A percentile compares a stretch with the other conserved stretches of the same genome.
These are phyloP conservation scores for Nowakowskiella sp. DNA, from an alignment of 192 early-diverging fungal genomes.

Conservation along the genomic window DNA sequence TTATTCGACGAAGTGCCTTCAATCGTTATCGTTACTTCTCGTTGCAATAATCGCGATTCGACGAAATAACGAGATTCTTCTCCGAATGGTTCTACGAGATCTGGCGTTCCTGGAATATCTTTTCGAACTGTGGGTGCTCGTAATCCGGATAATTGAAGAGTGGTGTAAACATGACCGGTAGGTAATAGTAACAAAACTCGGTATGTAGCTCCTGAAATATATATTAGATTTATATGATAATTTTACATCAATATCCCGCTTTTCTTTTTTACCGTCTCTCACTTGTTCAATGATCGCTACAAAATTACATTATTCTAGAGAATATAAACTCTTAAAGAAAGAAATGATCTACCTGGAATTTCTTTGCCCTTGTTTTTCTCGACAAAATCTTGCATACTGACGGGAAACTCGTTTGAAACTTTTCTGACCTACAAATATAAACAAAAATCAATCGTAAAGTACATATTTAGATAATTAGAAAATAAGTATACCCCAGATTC, in stretches of 20 bases:
- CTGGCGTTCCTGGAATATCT: conserved; percentile 62
- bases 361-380: conserved; percentile 70
- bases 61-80: conserved; percentile 93
- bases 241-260: conserved; percentile 1
- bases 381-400: conserved; percentile 63
- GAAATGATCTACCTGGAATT: conserved; percentile 53
- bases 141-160: conserved; percentile 73
- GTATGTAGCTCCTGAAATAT: conserved; percentile 48
- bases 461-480: conserved; percentile 8
- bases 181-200: conserved; percentile 65
- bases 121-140: conserved; percentile 72
- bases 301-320: not conserved
- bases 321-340: not conserved
- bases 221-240: not conserved
- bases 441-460: conserved; percentile 3
- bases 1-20: conserved; percentile 62
- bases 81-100: conserved; percentile 78
- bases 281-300: conserved; percentile 85
- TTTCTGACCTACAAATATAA: conserved; percentile 13
- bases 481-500: conserved; percentile 6
- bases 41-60: conserved; percentile 82
- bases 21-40: conserved; percentile 76
- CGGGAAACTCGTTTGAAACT: conserved; percentile 25
- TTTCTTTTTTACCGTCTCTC: conserved; percentile 56
- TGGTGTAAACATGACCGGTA: conserved; percentile 60